A percentile compares a stretch with the other conserved stretches of the same genome.
Conservation (phyloP, 169 alveolate genomes). For the Neospora caninum region DNA sequence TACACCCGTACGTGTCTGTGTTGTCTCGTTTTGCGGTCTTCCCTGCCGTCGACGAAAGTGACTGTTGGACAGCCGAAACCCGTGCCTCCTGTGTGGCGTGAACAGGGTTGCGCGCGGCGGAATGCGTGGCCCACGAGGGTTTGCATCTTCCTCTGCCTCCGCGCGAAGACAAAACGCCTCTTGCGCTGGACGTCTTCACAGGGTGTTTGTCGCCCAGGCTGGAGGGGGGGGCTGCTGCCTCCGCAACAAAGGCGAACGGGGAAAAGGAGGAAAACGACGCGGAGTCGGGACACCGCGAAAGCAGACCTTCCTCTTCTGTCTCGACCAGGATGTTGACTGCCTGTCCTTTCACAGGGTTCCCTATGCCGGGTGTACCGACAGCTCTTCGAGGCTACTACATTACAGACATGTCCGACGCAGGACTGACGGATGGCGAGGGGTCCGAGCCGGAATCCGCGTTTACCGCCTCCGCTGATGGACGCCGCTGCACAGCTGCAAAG, state of each 20-base stretch:
- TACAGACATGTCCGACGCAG: conserved; percentile 63
- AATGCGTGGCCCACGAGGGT: conserved; percentile 68
- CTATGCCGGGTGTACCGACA: conserved; percentile 60
- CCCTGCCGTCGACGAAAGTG: no score
- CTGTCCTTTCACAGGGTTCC: conserved; percentile 69
- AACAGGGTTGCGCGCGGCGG: conserved; percentile 67
- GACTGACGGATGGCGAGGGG: conserved; percentile 65
- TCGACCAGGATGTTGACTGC: conserved; percentile 28
- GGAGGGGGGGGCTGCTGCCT: background rate
- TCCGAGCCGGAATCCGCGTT: background rate
- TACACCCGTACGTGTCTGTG: no score
- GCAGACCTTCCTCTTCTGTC: background rate
- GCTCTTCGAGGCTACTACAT: conserved; percentile 61
- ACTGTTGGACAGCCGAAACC: no score
- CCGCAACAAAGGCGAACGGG: conserved; percentile 24
- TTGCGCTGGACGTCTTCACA: conserved; percentile 54
- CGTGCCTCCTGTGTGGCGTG: no score
- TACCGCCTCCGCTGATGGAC: background rate
- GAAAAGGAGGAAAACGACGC: background rate
- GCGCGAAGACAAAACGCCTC: conserved; percentile 58
- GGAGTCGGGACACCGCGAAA: background rate
- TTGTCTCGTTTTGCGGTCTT: no score
- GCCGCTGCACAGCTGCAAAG: conserved; percentile 41
- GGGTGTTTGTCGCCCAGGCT: conserved; percentile 16
- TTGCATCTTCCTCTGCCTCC: conserved; percentile 68